Base-by-base conservation (phyloP, 805 yeast genomes). In the Limtongia smithiae region DNA sequence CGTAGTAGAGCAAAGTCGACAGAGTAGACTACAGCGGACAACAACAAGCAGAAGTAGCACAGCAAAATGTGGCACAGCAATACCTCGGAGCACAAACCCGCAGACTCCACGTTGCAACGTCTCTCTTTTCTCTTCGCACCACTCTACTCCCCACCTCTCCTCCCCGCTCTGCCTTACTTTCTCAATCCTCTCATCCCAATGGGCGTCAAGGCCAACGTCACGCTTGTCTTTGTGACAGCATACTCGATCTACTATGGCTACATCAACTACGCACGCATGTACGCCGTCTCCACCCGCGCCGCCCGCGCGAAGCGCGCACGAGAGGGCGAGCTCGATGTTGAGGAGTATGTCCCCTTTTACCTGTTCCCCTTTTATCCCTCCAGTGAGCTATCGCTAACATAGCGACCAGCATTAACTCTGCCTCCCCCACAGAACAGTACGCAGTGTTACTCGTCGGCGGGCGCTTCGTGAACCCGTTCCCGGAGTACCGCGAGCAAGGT, bases 401-500 rank as follows among this genome's bases (percentile, higher is more conserved):
- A n/a, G n/a, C n/a, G n/a, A n/a, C 44, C 18, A 40, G 39, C 24
- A 41, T 27, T 24, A 17, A 40, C 18, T 36, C 36, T 42, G 55
- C 58, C 2, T 24, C 55, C 17, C 58, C 58, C 11, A 45, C 41
- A 30, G 50, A 46, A n/a, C 58, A 54, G 30, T 54, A 36, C 24
- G 52, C 52, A 6, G 42, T 50, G 14, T 46, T 54, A 2, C 48
- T 54, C 11, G 46, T 54, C 14, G 76, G 77, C 17, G 96, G 97
- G 8, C 72, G 89, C 59, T 91, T 79, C 68, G 93, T 87, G 50
- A 91, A 91, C 61, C 97, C 97, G 1, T 91, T 91, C 64, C 76
- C 76, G 15, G 96, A 91, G 63, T 91, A 91, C 64, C 74, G 97
- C 44, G 84, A 88, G 5, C 97, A 90, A 67, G 88, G 96, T 0